A percentile compares a stretch with the other conserved stretches of the same genome.
Evolutionary conservation across 768 basidiomycete species (phyloP).

Genomic region (Tulasnella sp.): DNA sequence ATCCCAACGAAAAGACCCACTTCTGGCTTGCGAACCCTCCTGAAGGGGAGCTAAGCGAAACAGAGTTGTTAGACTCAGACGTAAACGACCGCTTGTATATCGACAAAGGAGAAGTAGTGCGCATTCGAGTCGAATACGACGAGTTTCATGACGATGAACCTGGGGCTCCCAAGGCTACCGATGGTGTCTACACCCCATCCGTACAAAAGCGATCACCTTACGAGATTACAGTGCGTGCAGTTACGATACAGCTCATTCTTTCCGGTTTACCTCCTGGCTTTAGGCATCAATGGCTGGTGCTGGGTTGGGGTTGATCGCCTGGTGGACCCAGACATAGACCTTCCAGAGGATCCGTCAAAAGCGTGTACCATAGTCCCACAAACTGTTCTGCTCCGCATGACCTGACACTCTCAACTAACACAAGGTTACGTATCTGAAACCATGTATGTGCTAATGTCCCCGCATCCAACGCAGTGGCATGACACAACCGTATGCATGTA

Average conservation of each 20-base stretch:
- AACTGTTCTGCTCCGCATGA: no score
- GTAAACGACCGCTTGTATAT: slow-evolving; percentile 64
- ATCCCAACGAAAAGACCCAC: slow-evolving; percentile 68
- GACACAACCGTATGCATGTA: no score
- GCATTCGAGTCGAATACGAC: slow-evolving; percentile 66
- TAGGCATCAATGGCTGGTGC: slow-evolving; percentile 77
- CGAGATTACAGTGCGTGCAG: slow-evolving; percentile 47
- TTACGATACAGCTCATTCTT: neutral
- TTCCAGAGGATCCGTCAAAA: no score
- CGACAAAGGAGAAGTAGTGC: slow-evolving; percentile 60
- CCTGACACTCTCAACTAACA: no score
- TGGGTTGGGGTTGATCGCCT: slow-evolving; percentile 42
- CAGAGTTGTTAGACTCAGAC: slow-evolving; percentile 59
- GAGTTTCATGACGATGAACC: slow-evolving; percentile 82
- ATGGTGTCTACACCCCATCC: slow-evolving; percentile 47
- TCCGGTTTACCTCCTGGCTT: neutral
- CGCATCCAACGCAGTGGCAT: no score
- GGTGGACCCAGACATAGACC: slow-evolving; percentile 19
- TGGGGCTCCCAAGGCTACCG: slow-evolving; percentile 62
- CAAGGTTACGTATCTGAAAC: no score
- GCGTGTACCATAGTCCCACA: no score
- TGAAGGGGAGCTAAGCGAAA: slow-evolving; percentile 33
- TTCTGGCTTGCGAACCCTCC: slow-evolving; percentile 62
- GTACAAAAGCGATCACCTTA: slow-evolving; percentile 50
- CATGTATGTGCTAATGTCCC: no score